Base-by-base conservation (phyloP, 257 asterid genomes). In the Solanum verrucosum region DNA sequence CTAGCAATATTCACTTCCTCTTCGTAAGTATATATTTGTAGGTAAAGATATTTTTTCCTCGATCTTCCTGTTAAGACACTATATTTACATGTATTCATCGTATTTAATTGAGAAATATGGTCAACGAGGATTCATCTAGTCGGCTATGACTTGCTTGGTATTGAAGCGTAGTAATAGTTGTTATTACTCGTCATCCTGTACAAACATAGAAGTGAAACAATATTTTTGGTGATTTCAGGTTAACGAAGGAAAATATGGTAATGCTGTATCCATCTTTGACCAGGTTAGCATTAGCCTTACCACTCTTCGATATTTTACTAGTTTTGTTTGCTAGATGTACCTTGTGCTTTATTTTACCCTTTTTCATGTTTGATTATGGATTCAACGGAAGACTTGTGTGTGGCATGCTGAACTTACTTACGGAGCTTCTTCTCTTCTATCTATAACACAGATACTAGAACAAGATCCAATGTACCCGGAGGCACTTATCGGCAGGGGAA, bases 401-500 rank as follows among this genome's bases (percentile, higher is more conserved):
- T 87, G 84, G 89, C 89, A 77, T 86, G 85, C 67, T 70, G 44
- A 74, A 38, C 75, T 87, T 72, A 72, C 37, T 86, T 52, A 71
- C 16, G 5, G 70, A 71, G 34, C 68, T 44, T 86, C 84, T 60
- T 88, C 38, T 71, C 90, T 68, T 91, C 68, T 90, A 73, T 74
- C 87, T 83, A 42, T 46, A 56, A 88, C 81, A 84, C 92, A 97
- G 99, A 96, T 97, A 88, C 94, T 97, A 84, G 90, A 91, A 91
- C 98, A 96, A 90, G 98, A 97, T 79, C 98, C 99, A 59, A 96
- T 90, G 88, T 97, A 97, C 90, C 96, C 98, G 16, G 99, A 97
- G 93, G 99, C 99, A 85, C 90, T 97, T 87, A 94, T 97, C 88
- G 99, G 99, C 89, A 93, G 99, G 91, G 99, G 99, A 90, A 97